Percentiles rank a stretch among this genome's conserved stretches.
Evolutionary conservation across 1,139 yeast genomes (phyloP).

Genomic region (Pichia sp.): DNA sequence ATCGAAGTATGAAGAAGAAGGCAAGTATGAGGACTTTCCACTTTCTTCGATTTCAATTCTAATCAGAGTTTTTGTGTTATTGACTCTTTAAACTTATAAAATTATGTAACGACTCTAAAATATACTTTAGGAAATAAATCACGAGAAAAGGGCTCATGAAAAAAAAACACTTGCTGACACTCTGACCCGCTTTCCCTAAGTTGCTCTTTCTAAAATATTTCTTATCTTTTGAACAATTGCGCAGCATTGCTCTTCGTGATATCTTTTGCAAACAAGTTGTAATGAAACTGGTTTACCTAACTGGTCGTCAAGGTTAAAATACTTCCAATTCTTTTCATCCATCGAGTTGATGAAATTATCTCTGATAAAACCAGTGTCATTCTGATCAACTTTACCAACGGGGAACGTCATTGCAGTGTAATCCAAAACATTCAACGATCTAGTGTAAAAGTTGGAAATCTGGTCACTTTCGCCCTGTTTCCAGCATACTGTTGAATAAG

Average conservation of each 20-base stretch:
- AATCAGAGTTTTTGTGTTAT: no score
- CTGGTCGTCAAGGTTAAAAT: conserved; percentile 38
- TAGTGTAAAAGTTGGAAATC: conserved; percentile 36
- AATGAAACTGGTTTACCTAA: conserved; percentile 46
- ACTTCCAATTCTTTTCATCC: conserved; percentile 31
- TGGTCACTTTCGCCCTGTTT: conserved; percentile 27
- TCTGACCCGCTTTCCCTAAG: background rate
- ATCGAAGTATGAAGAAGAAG: no score
- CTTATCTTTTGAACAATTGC: conserved; percentile 12
- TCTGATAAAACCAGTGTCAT: conserved; percentile 35
- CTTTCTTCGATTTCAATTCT: no score
- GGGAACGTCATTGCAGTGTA: conserved; percentile 51
- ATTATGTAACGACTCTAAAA: no score
- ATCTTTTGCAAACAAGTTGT: conserved; percentile 43
- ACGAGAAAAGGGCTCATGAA: background rate
- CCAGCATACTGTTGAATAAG: conserved; percentile 32
- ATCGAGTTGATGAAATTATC: conserved; percentile 28
- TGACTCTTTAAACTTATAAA: no score
- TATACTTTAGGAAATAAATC: background rate
- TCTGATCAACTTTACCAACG: conserved; percentile 42
- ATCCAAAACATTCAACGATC: conserved; percentile 49
- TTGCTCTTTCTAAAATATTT: background rate
- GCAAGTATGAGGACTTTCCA: no score
- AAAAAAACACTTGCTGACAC: background rate
- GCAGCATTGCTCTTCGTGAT: conserved; percentile 41